Conservation (phyloP, 2,329 filamentous ascomycete genomes). For the Ophiostoma australiae region DNA sequence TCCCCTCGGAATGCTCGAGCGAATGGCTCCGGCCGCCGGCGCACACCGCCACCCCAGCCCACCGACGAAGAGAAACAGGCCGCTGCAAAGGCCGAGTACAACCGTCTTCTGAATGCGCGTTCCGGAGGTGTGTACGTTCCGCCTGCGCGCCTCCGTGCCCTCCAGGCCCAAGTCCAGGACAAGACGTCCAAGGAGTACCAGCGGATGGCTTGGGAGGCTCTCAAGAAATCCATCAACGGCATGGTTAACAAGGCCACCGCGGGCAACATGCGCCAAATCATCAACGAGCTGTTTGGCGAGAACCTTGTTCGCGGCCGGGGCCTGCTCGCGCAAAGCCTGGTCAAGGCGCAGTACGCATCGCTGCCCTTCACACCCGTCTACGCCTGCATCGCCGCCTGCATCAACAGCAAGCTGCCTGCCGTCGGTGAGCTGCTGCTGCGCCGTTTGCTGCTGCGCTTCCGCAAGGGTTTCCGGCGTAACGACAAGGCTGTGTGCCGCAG, state of each 20-base stretch:
- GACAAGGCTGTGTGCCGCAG: slow-evolving; percentile 94
- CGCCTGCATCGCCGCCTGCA: slow-evolving; percentile 89
- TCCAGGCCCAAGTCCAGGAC: slow-evolving; percentile 96
- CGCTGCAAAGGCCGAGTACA: slow-evolving; percentile 84
- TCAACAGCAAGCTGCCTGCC: slow-evolving; percentile 94
- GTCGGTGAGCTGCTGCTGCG: slow-evolving; percentile 87
- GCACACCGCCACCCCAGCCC: slow-evolving; percentile 36
- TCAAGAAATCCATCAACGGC: slow-evolving; percentile 98
- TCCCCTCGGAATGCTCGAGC: neutral
- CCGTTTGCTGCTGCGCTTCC: slow-evolving; percentile 82
- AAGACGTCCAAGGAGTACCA: slow-evolving; percentile 96
- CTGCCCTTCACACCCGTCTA: slow-evolving; percentile 96
- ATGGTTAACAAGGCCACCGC: slow-evolving; percentile 99
- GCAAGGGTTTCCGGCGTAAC: slow-evolving; percentile 92
- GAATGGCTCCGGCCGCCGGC: slow-evolving; percentile 30
- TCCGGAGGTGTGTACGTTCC: slow-evolving; percentile 96
- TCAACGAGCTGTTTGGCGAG: slow-evolving; percentile 91
- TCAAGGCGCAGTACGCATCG: slow-evolving; percentile 96
- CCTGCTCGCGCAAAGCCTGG: slow-evolving; percentile 90
- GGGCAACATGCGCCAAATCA: slow-evolving; percentile 95
- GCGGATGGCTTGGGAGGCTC: slow-evolving; percentile 96
- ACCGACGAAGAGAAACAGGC: slow-evolving; percentile 82
- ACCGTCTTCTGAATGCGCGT: slow-evolving; percentile 85
- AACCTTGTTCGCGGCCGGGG: slow-evolving; percentile 88
- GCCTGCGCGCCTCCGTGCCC: slow-evolving; percentile 78